phyloP scores from a whole-genome alignment of 202 grass and related monocot genomes.

The Tripidium arundinaceum region DNA sequence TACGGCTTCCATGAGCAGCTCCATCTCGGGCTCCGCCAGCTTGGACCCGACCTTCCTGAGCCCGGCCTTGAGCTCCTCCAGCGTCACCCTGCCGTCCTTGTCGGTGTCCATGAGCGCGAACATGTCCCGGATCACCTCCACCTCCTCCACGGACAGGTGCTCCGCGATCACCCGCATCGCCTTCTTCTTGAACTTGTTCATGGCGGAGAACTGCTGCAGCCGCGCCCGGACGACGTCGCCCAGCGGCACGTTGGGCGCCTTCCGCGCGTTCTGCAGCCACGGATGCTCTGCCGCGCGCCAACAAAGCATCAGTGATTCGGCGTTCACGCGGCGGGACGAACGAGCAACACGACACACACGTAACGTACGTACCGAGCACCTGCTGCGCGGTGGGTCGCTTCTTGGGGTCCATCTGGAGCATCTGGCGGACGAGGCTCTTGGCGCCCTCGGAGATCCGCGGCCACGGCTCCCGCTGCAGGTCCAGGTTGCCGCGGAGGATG shows the following conservation, averaged over 20 bases:
- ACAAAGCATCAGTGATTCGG: background rate
- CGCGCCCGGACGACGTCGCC: conserved; percentile 79
- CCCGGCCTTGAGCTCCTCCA: conserved; percentile 71
- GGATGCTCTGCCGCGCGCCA: conserved; percentile 46
- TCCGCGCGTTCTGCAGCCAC: conserved; percentile 78
- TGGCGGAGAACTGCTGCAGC: conserved; percentile 86
- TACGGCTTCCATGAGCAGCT: conserved; percentile 97
- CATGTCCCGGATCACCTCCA: conserved; percentile 88
- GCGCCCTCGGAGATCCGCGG: conserved; percentile 56
- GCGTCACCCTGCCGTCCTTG: conserved; percentile 66
- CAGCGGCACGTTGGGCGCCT: conserved; percentile 64
- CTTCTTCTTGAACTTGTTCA: conserved; percentile 99
- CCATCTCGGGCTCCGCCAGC: conserved; percentile 85
- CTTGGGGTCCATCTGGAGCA: conserved; percentile 59
- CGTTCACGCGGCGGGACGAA: background rate
- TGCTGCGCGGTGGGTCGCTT: conserved; percentile 58
- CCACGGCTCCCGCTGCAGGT: conserved; percentile 62
- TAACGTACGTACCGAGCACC: conserved; percentile 44
- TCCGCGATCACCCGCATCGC: conserved; percentile 93
- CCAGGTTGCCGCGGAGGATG: conserved; percentile 51
- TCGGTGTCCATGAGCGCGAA: conserved; percentile 89
- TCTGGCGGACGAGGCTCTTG: conserved; percentile 57
- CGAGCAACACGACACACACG: too few relatives aligned
- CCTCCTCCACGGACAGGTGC: conserved; percentile 86
- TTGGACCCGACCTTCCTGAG: conserved; percentile 81